Conservation (phyloP, 805 yeast species). For the Candida methanosorbosa region DNA sequence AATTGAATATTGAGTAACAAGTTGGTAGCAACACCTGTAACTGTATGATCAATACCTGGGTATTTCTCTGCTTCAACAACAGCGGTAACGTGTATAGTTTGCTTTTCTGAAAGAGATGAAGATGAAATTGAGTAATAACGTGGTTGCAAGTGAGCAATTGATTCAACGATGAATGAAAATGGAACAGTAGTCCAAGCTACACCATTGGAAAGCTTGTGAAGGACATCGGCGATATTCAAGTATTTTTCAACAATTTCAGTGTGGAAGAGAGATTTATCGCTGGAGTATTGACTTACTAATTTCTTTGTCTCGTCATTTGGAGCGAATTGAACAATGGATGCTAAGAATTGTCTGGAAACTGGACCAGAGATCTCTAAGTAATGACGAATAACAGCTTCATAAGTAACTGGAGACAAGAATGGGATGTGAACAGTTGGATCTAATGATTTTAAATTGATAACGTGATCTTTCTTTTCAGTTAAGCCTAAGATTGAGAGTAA, state of each 20-base stretch:
- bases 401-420: slow-evolving; percentile 79
- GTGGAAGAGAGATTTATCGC: slow-evolving; percentile 64
- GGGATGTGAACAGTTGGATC: slow-evolving; percentile 53
- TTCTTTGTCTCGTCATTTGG: slow-evolving; percentile 54
- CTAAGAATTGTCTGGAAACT: slow-evolving; percentile 79
- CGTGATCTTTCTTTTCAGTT: slow-evolving; percentile 37
- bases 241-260: slow-evolving; percentile 49
- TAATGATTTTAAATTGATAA: slow-evolving; percentile 55
- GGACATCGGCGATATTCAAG: slow-evolving; percentile 69
- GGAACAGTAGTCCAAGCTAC: slow-evolving; percentile 71
- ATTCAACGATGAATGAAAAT: slow-evolving; percentile 75
- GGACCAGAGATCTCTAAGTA: slow-evolving; percentile 90
- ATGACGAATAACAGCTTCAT: slow-evolving; percentile 77
- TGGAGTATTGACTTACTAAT: slow-evolving; percentile 44
- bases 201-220: slow-evolving; percentile 53
- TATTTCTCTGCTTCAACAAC: slow-evolving; percentile 67
- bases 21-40: slow-evolving; percentile 88
- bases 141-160: slow-evolving; percentile 75
- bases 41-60: slow-evolving; percentile 25
- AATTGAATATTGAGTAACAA: slow-evolving; percentile 65
- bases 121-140: slow-evolving; percentile 96
- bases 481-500: slow-evolving; percentile 62
- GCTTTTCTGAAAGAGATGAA: slow-evolving; percentile 69
- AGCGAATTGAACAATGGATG: slow-evolving; percentile 70
- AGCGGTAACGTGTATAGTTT: slow-evolving; percentile 76